Evolutionary conservation across 2,329 filamentous ascomycete genomes (phyloP).

Genomic region (Emergomyces pasteurianus): DNA sequence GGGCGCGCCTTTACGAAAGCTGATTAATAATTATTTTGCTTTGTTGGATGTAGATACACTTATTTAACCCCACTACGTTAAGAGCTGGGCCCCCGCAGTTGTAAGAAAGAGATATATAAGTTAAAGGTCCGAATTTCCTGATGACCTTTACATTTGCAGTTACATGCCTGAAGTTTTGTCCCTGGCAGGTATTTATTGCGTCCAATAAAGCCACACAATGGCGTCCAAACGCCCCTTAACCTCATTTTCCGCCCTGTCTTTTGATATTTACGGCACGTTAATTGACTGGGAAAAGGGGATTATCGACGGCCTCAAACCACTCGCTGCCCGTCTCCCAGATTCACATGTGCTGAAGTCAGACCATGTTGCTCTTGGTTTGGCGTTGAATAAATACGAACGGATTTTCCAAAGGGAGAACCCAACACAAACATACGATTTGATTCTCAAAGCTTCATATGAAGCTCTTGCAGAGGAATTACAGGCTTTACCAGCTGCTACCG

Average conservation of each 20-base stretch:
- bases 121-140: neutral
- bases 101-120: neutral
- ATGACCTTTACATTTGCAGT: neutral
- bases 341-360: slow-evolving; percentile 26
- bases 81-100: neutral
- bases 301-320: slow-evolving; percentile 37
- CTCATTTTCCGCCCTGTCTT: slow-evolving; percentile 47
- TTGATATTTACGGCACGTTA: slow-evolving; percentile 71
- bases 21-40: no score
- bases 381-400: slow-evolving; percentile 37
- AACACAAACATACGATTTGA: slow-evolving; percentile 45
- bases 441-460: slow-evolving; percentile 41
- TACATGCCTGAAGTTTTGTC: neutral
- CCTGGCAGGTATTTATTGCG: neutral
- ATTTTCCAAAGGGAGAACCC: slow-evolving; percentile 45
- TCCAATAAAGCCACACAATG: neutral
- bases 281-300: slow-evolving; percentile 68
- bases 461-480: slow-evolving; percentile 21
- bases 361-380: slow-evolving; percentile 31
- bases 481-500: slow-evolving; percentile 6
- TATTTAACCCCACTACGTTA: neutral
- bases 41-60: neutral
- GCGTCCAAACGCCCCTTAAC: slow-evolving; percentile 10
- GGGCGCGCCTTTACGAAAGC: neutral
- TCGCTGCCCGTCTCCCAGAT: slow-evolving; percentile 30